Evolutionary conservation across 257 asterid genomes (phyloP).

Genomic region (Solanum pinnatisectum): DNA sequence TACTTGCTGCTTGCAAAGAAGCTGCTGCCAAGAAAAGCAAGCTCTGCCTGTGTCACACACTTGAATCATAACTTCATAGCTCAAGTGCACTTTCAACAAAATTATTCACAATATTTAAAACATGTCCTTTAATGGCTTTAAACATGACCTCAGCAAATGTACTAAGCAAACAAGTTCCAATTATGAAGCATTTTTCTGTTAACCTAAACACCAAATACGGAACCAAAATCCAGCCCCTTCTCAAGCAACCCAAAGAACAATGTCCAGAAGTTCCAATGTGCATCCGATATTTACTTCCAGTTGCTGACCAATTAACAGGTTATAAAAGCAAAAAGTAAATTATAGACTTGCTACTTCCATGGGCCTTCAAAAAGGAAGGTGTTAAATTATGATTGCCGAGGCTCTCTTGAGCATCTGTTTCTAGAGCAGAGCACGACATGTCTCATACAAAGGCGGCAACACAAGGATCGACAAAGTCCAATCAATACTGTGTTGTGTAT

Average conservation of each 20-base stretch:
- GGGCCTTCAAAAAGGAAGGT: background rate
- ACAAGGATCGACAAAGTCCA: background rate
- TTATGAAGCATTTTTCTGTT: background rate
- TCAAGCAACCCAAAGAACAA: background rate
- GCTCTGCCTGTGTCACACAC: background rate
- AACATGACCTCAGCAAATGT: background rate
- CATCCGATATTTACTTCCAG: background rate
- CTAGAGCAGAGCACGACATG: background rate
- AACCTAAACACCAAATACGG: background rate
- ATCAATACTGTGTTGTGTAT: background rate
- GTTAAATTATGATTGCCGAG: background rate
- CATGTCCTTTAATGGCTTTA: background rate
- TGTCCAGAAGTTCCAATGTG: background rate
- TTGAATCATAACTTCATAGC: background rate
- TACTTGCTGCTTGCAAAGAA: background rate
- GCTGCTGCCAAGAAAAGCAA: background rate
- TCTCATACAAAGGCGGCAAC: background rate
- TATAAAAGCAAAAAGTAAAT: background rate
- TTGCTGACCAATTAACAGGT: background rate
- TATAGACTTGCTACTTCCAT: background rate
- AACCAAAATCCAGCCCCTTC: background rate
- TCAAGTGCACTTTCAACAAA: background rate
- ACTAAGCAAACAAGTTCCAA: background rate
- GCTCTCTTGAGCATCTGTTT: background rate
- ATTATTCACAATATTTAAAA: background rate